Evolutionary conservation across 73 alveolate species (phyloP), one percentile per base, ranked within the genome.

Genomic region (Paramecium sonneborni): DNA sequence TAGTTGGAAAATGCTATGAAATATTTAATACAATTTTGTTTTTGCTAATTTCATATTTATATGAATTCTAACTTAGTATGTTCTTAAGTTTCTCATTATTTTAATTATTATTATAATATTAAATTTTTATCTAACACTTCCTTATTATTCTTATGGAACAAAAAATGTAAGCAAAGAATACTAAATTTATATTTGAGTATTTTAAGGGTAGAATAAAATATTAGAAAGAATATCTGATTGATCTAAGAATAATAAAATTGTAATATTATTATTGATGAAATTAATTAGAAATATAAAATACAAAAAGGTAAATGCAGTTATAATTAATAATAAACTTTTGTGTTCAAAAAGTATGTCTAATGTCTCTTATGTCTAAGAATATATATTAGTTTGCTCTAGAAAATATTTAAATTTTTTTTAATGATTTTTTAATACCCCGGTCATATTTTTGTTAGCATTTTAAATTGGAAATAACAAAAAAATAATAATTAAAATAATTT

Each of bases 1-100:
- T 72, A 72, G 37, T 72, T 72, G 86, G 86, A 72, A 72, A 35
- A 34, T 72, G 86, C 86, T 72, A 1, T 72, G 86, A 62, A 26
- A 32, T 32, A 24, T 15, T 57, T 26, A 32, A 62, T 62, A 23
- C 84, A 62, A 62, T 30, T 62, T 62, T 62, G 39, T 26, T 62
- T 62, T 57, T 57, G 37, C 10, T 62, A 62, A 62, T 35, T 72
- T 35, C 15, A 52, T 52, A 52, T 52, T 4, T 4, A 46, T 46
- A 46, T 14, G 57, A 52, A 52, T 52, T 52, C 68, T 52, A 18
- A 52, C 5, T 18, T 1, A 52, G 68, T 52, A 52, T 18, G 68
- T n/a, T 52, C 68, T 4, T n/a, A 52, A 52, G 32, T 52, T 52
- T 52, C 68, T 52, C 68, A 52, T n/a, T 52, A 52, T n/a, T 52